phyloP scores from a whole-genome alignment of 2,329 filamentous ascomycete genomes.

The Alternaria longipes region DNA sequence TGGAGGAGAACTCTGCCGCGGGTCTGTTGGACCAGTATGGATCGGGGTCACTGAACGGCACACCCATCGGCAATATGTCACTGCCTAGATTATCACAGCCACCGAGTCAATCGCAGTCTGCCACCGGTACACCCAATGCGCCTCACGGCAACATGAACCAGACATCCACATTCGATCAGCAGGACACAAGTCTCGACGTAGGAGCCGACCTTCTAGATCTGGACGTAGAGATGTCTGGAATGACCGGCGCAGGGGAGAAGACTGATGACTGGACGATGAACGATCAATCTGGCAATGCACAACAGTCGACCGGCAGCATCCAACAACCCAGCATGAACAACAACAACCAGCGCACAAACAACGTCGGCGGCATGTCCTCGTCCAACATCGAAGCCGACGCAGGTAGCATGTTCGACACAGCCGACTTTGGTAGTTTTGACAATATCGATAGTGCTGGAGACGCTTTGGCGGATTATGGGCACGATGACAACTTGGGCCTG shows the following conservation, averaged over 20 bases:
- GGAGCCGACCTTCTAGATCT: slow-evolving; percentile 52
- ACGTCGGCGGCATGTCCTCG: slow-evolving; percentile 26
- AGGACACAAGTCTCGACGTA: slow-evolving; percentile 36
- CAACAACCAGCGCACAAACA: slow-evolving; percentile 28
- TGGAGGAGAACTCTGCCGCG: slow-evolving; percentile 59
- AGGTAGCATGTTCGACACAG: slow-evolving; percentile 49
- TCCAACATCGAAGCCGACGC: slow-evolving; percentile 42
- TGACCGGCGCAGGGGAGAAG: slow-evolving; percentile 52
- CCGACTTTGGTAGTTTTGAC: slow-evolving; percentile 50
- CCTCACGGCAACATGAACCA: slow-evolving; percentile 32
- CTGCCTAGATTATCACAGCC: slow-evolving; percentile 64
- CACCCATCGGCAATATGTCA: slow-evolving; percentile 68
- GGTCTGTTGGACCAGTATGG: slow-evolving; percentile 75
- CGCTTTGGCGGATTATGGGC: slow-evolving; percentile 50
- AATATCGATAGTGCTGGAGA: slow-evolving; percentile 53
- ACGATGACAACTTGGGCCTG: slow-evolving; percentile 50
- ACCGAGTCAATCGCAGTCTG: slow-evolving; percentile 67
- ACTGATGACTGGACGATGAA: slow-evolving; percentile 51
- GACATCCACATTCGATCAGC: slow-evolving; percentile 36
- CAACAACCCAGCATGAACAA: slow-evolving; percentile 30
- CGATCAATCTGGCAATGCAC: slow-evolving; percentile 31
- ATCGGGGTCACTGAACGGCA: slow-evolving; percentile 67
- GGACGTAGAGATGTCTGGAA: slow-evolving; percentile 67
- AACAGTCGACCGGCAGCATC: slow-evolving; percentile 27
- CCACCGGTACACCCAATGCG: slow-evolving; percentile 63